Evolutionary conservation across 2,329 filamentous ascomycete genomes (phyloP).

Genomic region (Endoconidiophora polonica): DNA sequence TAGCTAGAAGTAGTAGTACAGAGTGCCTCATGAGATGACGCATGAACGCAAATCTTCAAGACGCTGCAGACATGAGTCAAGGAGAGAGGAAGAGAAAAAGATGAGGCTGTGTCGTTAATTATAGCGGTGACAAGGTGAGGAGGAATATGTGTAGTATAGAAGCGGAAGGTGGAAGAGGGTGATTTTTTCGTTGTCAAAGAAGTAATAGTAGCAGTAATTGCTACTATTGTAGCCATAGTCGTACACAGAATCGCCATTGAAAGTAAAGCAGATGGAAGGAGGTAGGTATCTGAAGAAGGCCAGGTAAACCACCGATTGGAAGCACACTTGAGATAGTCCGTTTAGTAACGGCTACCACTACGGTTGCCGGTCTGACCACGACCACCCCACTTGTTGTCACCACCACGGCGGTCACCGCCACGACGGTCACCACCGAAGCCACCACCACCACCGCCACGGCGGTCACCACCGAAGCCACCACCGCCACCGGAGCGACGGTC

Average conservation of each 20-base stretch:
- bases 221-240: not conserved
- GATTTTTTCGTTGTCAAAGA: no score
- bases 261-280: not conserved
- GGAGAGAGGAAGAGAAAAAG: not conserved
- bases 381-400: not conserved
- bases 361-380: slow-evolving; percentile 1
- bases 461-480: slow-evolving; percentile 3
- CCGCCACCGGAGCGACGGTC: slow-evolving; percentile 7
- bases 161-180: not conserved
- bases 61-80: not conserved
- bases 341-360: slow-evolving; percentile 7
- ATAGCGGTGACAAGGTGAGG: not conserved
- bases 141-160: not conserved
- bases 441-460: slow-evolving; percentile 3
- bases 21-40: not conserved
- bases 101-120: not conserved
- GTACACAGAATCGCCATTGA: slow-evolving; percentile 1
- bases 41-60: not conserved
- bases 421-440: not conserved
- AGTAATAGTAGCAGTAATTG: no score
- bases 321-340: not conserved
- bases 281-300: not conserved
- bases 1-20: not conserved
- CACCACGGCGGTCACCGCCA: slow-evolving; percentile 9
- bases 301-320: not conserved